Conservation (phyloP, 495 filamentous ascomycete genomes). For the Tuber calosporum region DNA sequence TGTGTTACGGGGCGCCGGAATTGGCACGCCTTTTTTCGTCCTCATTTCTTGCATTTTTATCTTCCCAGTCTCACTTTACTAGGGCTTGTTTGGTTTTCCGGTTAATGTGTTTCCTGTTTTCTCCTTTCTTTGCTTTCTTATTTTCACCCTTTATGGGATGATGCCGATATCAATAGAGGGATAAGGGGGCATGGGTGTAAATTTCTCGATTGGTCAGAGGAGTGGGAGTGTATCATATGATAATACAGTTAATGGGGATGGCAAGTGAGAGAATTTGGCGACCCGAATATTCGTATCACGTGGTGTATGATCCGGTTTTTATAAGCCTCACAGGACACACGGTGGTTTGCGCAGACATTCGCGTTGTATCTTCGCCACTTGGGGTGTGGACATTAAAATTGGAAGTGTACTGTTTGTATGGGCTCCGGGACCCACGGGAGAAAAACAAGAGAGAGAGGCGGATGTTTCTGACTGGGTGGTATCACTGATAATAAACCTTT, state of each 20-base stretch:
- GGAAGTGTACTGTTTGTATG: too few species aligned
- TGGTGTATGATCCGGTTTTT: neutral
- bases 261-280: neutral
- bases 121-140: constrained; percentile 12
- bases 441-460: too few species aligned
- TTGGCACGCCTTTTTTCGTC: neutral
- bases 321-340: too few species aligned
- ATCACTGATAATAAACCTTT: too few species aligned
- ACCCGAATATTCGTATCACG: neutral
- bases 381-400: too few species aligned
- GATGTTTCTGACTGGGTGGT: too few species aligned
- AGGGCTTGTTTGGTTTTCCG: neutral
- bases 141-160: neutral
- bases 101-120: constrained; percentile 5
- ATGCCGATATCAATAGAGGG: neutral
- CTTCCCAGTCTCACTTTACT: neutral
- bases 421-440: too few species aligned
- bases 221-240: neutral
- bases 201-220: neutral
- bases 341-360: too few species aligned
- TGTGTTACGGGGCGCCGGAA: neutral
- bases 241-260: neutral
- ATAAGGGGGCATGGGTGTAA: neutral
- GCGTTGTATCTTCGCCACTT: too few species aligned
- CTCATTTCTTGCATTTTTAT: constrained; percentile 2